Base-by-base conservation (phyloP, 1,284 basidiomycete species). In the Puccinia novopanici region DNA sequence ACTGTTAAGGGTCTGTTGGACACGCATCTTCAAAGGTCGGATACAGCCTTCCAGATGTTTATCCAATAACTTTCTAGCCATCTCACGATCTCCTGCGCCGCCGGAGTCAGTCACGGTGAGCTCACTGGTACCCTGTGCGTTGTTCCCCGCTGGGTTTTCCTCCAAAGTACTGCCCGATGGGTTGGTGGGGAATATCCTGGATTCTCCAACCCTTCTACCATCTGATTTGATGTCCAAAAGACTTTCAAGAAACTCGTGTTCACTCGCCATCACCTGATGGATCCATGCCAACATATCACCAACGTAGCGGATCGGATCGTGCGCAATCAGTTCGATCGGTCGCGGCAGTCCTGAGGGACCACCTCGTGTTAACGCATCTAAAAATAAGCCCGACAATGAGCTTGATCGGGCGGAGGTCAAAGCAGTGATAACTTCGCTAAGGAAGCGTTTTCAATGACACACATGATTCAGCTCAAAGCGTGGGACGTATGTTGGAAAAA, bases 231-330 rank as follows among this genome's bases (percentile, higher is more conserved):
- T 85, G 10, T 90, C 91, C 83, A 97, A 96, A 52, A 97, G 86
- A 42, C 90, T 88, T 84, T 96, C 94, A 27, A 98, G 88, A 84
- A 95, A 94, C 86, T 99, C 97, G 72, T 92, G 91, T 86, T 99
- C 96, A 3, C 91, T 92, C 0, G 96, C 96, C 81, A 97, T 94
- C 0, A 92, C 90, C 83, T 99, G 97, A 86, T 99, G 96, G 0
- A 98, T 91, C 97, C 96, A 99, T 0, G 95, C 96, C 4, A 99
- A 90, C 93, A 99, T 98, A 86, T 98, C 96, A 24, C 96, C 95
- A 19, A 97, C 91, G 85, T 99, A 99, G 37, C 96, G 91, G 82
- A 94, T 89, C 0, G 96, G 95, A 85, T 99, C 96, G 84, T 99
- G 96, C 0, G 96, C 96, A 84, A 98, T 95, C 3, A 98, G 88